These are phyloP conservation scores for Xerocomus minutiporus DNA, from an alignment of 1,284 basidiomycete species.

Conservation along the genomic window DNA sequence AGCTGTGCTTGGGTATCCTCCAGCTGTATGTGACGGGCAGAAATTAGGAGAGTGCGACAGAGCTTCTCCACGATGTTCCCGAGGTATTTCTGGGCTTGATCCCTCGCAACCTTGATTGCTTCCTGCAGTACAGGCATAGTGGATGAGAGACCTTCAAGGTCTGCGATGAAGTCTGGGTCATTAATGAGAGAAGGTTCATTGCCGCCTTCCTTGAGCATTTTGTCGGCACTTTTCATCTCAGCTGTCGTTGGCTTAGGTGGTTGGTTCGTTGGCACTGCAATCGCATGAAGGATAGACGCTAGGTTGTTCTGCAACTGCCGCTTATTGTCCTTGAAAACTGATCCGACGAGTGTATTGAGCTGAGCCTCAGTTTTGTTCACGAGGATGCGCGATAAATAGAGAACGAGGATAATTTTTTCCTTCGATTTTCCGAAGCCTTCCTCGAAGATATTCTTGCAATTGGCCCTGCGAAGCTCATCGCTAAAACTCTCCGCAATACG, in stretches of 20 bases:
- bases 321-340: slow-evolving; percentile 15
- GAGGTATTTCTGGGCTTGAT: slow-evolving; percentile 24
- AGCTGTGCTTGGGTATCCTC: slow-evolving; percentile 23
- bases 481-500: slow-evolving; percentile 18
- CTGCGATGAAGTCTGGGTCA: slow-evolving; percentile 32
- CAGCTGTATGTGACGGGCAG: slow-evolving; percentile 21
- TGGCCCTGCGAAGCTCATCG: slow-evolving; percentile 18
- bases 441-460: slow-evolving; percentile 19
- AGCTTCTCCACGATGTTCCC: slow-evolving; percentile 18
- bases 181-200: slow-evolving; percentile 14
- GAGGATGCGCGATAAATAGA: slow-evolving; percentile 17
- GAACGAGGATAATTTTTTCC: slow-evolving; percentile 23
- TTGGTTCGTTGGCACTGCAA: background rate
- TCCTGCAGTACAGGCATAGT: slow-evolving; percentile 17
- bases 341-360: slow-evolving; percentile 9
- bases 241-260: slow-evolving; percentile 10
- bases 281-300: slow-evolving; percentile 16
- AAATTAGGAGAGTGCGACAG: slow-evolving; percentile 14
- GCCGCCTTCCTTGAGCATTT: slow-evolving; percentile 24
- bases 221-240: slow-evolving; percentile 15
- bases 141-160: slow-evolving; percentile 20
- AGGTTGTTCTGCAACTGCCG: slow-evolving; percentile 11
- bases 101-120: slow-evolving; percentile 22
- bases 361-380: slow-evolving; percentile 15
- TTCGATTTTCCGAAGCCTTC: slow-evolving; percentile 24